Conservation (phyloP, 441 rosid genomes). For the Bocquillonia castaneifolia region DNA sequence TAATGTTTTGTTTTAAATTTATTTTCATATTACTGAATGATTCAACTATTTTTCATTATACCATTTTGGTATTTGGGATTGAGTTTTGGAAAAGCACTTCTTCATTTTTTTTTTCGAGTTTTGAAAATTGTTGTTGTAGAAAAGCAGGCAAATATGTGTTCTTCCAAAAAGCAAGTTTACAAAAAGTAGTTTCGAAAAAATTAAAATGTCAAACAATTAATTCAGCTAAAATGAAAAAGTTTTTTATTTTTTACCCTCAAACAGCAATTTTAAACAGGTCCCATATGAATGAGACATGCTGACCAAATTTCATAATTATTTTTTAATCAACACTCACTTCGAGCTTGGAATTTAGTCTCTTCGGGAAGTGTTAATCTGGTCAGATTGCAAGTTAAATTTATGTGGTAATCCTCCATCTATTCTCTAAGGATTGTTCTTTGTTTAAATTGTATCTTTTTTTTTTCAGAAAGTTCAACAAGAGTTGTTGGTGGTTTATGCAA, state of each 20-base stretch:
- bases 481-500: slow-evolving; percentile 54
- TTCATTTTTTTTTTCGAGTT: no score
- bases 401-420: not conserved
- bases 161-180: no score
- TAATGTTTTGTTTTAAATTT: not conserved
- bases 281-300: not conserved
- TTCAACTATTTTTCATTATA: not conserved
- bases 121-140: no score
- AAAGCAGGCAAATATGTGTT: no score
- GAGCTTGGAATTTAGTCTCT: not conserved
- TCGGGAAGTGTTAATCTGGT: no score
- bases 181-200: no score
- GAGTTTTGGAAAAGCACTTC: no score
- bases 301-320: not conserved
- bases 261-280: no score
- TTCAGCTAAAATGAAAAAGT: no score
- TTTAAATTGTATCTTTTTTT: slow-evolving; percentile 9
- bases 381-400: not conserved
- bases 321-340: not conserved
- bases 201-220: no score
- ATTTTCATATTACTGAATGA: not conserved
- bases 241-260: no score
- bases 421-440: not conserved
- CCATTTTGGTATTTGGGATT: no score
- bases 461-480: slow-evolving; percentile 91